phyloP scores from a whole-genome alignment of 1,284 basidiomycete genomes.

The Bondarzewia mesenterica region DNA sequence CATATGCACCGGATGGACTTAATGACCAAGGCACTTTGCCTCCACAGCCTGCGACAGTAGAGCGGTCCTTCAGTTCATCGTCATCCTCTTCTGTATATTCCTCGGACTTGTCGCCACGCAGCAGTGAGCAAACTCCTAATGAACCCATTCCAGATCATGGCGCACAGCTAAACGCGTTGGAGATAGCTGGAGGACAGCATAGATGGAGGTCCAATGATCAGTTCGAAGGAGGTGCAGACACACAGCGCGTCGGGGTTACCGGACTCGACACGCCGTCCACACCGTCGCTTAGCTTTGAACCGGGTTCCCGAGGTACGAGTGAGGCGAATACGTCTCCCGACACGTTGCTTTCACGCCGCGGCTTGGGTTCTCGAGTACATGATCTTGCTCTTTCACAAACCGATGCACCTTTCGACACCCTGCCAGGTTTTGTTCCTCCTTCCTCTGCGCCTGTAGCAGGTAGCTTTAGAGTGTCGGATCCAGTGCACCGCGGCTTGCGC shows the following conservation, averaged over 20 bases:
- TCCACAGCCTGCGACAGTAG: neutral
- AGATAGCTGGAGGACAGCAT: slow-evolving; percentile 13
- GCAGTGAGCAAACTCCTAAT: neutral
- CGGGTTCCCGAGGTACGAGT: neutral
- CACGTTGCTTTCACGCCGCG: slow-evolving; percentile 13
- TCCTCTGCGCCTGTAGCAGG: neutral
- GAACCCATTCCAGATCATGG: neutral
- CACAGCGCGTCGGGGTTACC: slow-evolving; percentile 59
- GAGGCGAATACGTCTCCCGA: neutral
- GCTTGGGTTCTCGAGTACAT: slow-evolving; percentile 31
- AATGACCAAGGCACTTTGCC: neutral
- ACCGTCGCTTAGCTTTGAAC: slow-evolving; percentile 1
- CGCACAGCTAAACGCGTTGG: neutral
- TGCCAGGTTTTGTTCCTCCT: slow-evolving; percentile 34
- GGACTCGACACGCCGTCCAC: slow-evolving; percentile 34
- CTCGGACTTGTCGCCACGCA: neutral
- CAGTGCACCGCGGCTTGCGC: neutral
- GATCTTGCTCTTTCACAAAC: slow-evolving; percentile 60
- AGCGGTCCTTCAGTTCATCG: slow-evolving; percentile 1
- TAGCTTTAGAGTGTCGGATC: neutral
- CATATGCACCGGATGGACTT: slow-evolving; percentile 16
- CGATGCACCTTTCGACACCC: slow-evolving; percentile 45
- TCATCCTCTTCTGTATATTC: slow-evolving; percentile 6
- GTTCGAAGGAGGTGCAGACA: slow-evolving; percentile 51
- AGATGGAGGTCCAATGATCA: slow-evolving; percentile 38